Evolutionary conservation across 495 filamentous ascomycete species (phyloP), one percentile per base, ranked within the genome.

Genomic region (Clavariopsis aquatica): DNA sequence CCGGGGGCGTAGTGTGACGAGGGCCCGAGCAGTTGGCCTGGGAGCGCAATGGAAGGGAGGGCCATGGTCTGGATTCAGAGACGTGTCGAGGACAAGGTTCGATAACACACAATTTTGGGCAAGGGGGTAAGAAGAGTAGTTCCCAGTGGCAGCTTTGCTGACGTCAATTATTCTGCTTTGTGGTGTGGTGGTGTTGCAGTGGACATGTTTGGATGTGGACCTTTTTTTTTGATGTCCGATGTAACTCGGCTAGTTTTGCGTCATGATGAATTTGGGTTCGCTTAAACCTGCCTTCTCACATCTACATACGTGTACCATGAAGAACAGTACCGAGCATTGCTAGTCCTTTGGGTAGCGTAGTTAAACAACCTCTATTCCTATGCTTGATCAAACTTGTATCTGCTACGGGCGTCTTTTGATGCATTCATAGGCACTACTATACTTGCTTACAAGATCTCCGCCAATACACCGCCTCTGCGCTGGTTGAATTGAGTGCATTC

Each of bases 1-100:
- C 93, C 93, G 49, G 89, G 82, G 47, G 76, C 70, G 75, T 87
- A 91, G 60, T 82, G 79, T 29, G 84, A 76, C 20, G 81, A 73
- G 13, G 89, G 75, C 20, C 88, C 93, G 22, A 98, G 84, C 52
- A 84, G 80, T 75, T 93, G 90, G 73, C 93, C 93, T 41, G 92
- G 91, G 49, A 85, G 76, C 27, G 81, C 84, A 60, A 70, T 51
- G 17, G 67, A 55, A 22, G 69, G 60, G 41, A 64, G 57, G 22
- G 68, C 24, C 58, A 66, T 69, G 22, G 28, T n/a, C n/a, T n/a
- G n/a, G n/a, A n/a, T n/a, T n/a, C n/a, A n/a, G n/a, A n/a, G n/a
- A n/a, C n/a, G n/a, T n/a, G n/a, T n/a, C n/a, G n/a, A n/a, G n/a
- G n/a, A n/a, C n/a, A n/a, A n/a, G n/a, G n/a, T n/a, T n/a, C n/a